Evolutionary conservation across 2,329 filamentous ascomycete genomes (phyloP).

Genomic region (Periconia digitata): DNA sequence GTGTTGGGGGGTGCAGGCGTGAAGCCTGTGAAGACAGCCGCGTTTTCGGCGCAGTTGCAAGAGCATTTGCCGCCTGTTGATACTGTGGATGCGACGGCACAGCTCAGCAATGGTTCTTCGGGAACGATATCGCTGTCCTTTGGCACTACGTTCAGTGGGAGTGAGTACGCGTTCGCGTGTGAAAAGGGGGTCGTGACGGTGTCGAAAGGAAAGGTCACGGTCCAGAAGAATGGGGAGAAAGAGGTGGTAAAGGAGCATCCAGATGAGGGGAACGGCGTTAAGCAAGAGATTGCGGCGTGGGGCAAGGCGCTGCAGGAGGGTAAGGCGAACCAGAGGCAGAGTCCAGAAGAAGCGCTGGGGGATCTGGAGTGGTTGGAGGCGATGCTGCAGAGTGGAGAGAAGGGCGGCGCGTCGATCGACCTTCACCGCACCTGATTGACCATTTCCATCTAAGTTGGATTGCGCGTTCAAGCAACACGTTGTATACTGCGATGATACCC

Average conservation of each 20-base stretch:
- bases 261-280: conserved; percentile 56
- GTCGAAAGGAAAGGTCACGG: conserved; percentile 44
- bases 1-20: conserved; percentile 53
- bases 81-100: conserved; percentile 62
- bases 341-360: conserved; percentile 59
- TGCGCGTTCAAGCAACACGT: no score
- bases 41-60: conserved; percentile 58
- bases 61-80: conserved; percentile 66
- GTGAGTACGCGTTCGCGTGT: conserved; percentile 60
- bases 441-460: no score
- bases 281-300: conserved; percentile 64
- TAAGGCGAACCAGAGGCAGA: conserved; percentile 54
- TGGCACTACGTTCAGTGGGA: conserved; percentile 58
- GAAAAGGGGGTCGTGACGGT: conserved; percentile 60
- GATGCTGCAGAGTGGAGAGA: conserved; percentile 45
- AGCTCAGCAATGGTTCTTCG: conserved; percentile 55
- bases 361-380: conserved; percentile 60
- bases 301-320: conserved; percentile 55
- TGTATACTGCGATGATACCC: no score
- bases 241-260: conserved; percentile 49
- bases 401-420: conserved; percentile 35
- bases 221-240: conserved; percentile 21
- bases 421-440: conserved; percentile 2
- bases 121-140: conserved; percentile 62
- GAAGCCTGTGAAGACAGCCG: conserved; percentile 53